Base-by-base conservation (phyloP, 768 basidiomycete genomes). In the Mycena maculata region DNA sequence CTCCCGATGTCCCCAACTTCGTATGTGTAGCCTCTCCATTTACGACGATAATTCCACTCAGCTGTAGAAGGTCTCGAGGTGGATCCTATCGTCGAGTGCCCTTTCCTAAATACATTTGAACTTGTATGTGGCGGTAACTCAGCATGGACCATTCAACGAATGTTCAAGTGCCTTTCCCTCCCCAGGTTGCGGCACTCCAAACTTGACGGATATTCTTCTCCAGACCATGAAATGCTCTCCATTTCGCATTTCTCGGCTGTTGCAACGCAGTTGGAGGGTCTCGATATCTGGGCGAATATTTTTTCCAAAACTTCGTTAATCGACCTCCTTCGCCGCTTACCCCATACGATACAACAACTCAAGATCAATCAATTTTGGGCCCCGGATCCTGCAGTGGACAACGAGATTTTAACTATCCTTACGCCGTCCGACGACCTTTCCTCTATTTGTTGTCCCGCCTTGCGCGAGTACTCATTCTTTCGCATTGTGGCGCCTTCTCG, bases 91-190 rank as follows among this genome's bases (percentile, higher is more conserved):
- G 15, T 45, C 16, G 47, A 60, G 22, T 60, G 44, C 27, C 27
- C 23, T 9, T 49, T 48, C n/a, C 42, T 59, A 7, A 49, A 27
- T 27, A 47, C 52, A 22, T 10, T 66, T 28, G 25, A 55, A 10
- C 42, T 66, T 1, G 11, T 53, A 1, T 59, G 56, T 22, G 23
- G 28, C 16, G 45, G 52, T 8, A 9, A 25, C 4, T n/a, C 63
- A 2, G 27, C 25, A 20, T 36, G 9, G 12, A 45, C 56, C 9
- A 27, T 31, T 3, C 27, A 31, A 12, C 27, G 25, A 11, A 27
- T 67, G 7, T n/a, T 67, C 5, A 28, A n/a, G n/a, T 60, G 54
- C 6, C 65, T 67, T 9, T 55, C 48, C 6, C 27, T 61, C 1
- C 60, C 65, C 13, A 30, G 20, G 3, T 13, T 67, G 10, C 59